A percentile compares a stretch with the other conserved stretches of the same genome.
phyloP scores from a whole-genome alignment of 768 basidiomycete genomes.

The Exidia glandulosa region DNA sequence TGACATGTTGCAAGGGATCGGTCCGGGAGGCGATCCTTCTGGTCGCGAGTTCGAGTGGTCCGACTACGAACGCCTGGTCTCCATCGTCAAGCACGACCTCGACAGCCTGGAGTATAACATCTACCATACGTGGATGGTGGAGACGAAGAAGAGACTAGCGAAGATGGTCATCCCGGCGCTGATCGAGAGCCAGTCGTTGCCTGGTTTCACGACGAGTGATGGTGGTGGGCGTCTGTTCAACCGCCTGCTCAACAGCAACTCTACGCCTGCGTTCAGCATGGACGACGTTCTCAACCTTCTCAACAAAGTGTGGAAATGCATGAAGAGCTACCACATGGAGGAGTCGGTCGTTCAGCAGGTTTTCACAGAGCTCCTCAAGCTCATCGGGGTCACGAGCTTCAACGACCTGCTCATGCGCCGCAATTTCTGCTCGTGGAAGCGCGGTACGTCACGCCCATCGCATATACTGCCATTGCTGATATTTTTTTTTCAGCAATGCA shows the following conservation, averaged over 20 bases:
- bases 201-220: slow-evolving; percentile 94
- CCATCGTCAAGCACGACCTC: slow-evolving; percentile 97
- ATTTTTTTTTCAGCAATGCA: slow-evolving; percentile 77
- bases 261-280: slow-evolving; percentile 89
- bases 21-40: slow-evolving; percentile 86
- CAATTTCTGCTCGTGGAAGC: slow-evolving; percentile 99
- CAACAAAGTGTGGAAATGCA: slow-evolving; percentile 95
- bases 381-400: slow-evolving; percentile 94
- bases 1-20: slow-evolving; percentile 96
- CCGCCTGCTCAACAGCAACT: slow-evolving; percentile 77
- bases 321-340: slow-evolving; percentile 98
- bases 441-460: slow-evolving; percentile 46
- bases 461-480: background rate
- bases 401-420: slow-evolving; percentile 97
- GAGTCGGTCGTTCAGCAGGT: slow-evolving; percentile 94
- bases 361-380: slow-evolving; percentile 85
- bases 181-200: slow-evolving; percentile 94
- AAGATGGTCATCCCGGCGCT: slow-evolving; percentile 99
- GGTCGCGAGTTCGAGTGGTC: slow-evolving; percentile 93
- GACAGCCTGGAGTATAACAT: slow-evolving; percentile 99
- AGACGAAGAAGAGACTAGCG: slow-evolving; percentile 87
- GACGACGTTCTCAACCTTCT: slow-evolving; percentile 94
- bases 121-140: slow-evolving; percentile 98
- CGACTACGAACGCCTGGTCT: slow-evolving; percentile 90
- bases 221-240: slow-evolving; percentile 90